These are phyloP conservation scores for Protomyces pachydermus DNA, from an alignment of 1,139 yeast species.

Conservation along the genomic window DNA sequence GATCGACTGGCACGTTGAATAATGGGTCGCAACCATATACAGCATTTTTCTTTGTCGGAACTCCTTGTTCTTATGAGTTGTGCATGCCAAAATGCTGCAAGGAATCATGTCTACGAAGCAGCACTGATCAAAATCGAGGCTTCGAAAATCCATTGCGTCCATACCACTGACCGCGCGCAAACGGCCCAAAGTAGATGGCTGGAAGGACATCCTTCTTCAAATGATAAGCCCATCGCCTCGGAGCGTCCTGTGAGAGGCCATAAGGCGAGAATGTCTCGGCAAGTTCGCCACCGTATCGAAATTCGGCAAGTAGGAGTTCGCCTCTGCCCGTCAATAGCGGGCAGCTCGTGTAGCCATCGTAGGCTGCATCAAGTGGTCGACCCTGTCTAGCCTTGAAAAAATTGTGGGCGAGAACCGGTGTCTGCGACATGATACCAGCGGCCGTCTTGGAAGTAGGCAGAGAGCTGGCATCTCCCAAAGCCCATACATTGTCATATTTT, in stretches of 20 bases:
- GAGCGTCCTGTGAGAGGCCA: constrained; percentile 26
- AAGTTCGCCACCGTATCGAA: constrained; percentile 24
- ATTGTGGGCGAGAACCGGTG: constrained; percentile 29
- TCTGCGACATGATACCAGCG: constrained; percentile 29
- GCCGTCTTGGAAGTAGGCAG: constrained; percentile 29
- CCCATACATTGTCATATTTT: constrained; percentile 27
- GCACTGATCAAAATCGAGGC: constrained; percentile 20
- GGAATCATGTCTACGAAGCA: neutral
- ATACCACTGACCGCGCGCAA: constrained; percentile 26
- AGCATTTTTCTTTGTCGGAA: no score
- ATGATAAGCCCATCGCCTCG: constrained; percentile 26
- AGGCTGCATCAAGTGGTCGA: constrained; percentile 6
- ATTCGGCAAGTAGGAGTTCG: constrained; percentile 27
- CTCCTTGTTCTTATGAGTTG: no score
- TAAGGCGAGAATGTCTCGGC: constrained; percentile 26
- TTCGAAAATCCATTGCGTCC: constrained; percentile 25
- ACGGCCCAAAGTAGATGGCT: constrained; percentile 21
- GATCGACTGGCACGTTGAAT: no score
- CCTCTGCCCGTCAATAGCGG: constrained; percentile 27
- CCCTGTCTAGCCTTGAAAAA: constrained; percentile 23
- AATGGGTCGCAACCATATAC: no score
- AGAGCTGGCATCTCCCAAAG: constrained; percentile 28
- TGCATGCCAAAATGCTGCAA: neutral
- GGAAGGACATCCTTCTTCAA: constrained; percentile 29
- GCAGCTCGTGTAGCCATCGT: constrained; percentile 29